Conservation (phyloP, 169 alveolate genomes). For the Eimeria praecox region DNA sequence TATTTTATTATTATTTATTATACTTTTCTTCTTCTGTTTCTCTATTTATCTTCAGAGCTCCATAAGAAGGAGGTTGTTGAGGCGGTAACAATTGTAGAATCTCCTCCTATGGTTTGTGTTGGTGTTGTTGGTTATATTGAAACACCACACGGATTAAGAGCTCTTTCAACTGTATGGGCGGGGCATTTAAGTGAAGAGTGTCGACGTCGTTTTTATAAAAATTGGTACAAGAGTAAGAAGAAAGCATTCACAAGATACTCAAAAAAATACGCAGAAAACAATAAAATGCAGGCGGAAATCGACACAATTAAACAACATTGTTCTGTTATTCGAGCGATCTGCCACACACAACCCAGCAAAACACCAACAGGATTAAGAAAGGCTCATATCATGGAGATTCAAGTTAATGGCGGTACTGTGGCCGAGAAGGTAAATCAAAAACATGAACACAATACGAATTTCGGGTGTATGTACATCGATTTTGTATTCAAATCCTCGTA, state of each 20-base stretch:
- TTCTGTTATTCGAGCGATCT: constrained; percentile 98
- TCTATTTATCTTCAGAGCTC: constrained; percentile 88
- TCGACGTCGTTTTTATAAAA: constrained; percentile 99
- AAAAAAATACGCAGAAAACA: constrained; percentile 92
- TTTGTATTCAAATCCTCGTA: not conserved
- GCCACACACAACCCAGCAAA: constrained; percentile 99
- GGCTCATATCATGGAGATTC: constrained; percentile 99
- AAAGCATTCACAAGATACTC: constrained; percentile 99
- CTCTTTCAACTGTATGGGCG: constrained; percentile 99
- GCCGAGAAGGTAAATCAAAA: constrained; percentile 93
- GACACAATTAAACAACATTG: constrained; percentile 98
- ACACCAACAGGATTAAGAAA: constrained; percentile 97
- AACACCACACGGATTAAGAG: constrained; percentile 99
- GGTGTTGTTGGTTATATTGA: constrained; percentile 99
- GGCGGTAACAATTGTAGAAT: constrained; percentile 99
- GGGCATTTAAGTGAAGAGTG: constrained; percentile 98
- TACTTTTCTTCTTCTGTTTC: not conserved
- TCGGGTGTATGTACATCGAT: not conserved
- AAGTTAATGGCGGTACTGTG: constrained; percentile 99
- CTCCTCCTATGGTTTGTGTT: constrained; percentile 99
- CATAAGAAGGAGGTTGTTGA: constrained; percentile 99
- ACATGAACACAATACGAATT: not conserved
- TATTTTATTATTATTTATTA: not conserved
- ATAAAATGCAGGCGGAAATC: constrained; percentile 94
- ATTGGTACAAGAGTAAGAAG: constrained; percentile 98